phyloP scores from a whole-genome alignment of 306 rosid genomes.

The Cyamopsis tetragonoloba region DNA sequence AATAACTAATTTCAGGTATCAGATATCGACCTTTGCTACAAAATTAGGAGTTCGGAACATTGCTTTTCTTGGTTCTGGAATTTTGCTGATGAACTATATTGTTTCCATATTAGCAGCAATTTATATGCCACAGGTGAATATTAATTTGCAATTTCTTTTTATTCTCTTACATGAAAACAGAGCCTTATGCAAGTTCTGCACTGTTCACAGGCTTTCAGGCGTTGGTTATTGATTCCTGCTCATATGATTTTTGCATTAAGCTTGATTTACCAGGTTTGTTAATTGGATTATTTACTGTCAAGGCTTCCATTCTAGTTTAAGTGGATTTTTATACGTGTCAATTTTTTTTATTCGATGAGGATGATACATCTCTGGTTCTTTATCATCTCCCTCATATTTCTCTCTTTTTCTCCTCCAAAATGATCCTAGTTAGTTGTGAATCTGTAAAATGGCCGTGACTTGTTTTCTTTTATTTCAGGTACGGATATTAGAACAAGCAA shows the following conservation, averaged over 20 bases:
- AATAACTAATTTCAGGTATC: slow-evolving; percentile 54
- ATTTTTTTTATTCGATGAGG: slow-evolving; percentile 1
- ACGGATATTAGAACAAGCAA: slow-evolving; percentile 69
- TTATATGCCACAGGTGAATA: slow-evolving; percentile 74
- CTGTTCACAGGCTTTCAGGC: slow-evolving; percentile 77
- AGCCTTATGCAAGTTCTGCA: slow-evolving; percentile 5
- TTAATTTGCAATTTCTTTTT: not conserved
- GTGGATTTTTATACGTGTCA: slow-evolving; percentile 1
- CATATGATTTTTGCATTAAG: slow-evolving; percentile 60
- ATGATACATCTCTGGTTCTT: not conserved
- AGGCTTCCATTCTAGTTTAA: not conserved
- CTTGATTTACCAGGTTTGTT: slow-evolving; percentile 78
- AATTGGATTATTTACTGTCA: not conserved
- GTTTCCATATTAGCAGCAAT: slow-evolving; percentile 69
- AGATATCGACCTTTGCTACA: slow-evolving; percentile 91
- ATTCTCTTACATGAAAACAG: not conserved
- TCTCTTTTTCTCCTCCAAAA: not conserved
- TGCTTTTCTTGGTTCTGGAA: slow-evolving; percentile 89
- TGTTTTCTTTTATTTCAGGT: slow-evolving; percentile 45
- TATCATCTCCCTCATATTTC: not conserved
- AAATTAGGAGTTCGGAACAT: slow-evolving; percentile 90
- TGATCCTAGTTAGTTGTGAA: not conserved
- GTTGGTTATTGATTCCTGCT: slow-evolving; percentile 68
- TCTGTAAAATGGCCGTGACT: slow-evolving; percentile 7
- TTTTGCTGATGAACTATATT: slow-evolving; percentile 73